A percentile compares a stretch with the other conserved stretches of the same genome.
Conservation (phyloP, 495 filamentous ascomycete genomes). For the Penicillium canariense region DNA sequence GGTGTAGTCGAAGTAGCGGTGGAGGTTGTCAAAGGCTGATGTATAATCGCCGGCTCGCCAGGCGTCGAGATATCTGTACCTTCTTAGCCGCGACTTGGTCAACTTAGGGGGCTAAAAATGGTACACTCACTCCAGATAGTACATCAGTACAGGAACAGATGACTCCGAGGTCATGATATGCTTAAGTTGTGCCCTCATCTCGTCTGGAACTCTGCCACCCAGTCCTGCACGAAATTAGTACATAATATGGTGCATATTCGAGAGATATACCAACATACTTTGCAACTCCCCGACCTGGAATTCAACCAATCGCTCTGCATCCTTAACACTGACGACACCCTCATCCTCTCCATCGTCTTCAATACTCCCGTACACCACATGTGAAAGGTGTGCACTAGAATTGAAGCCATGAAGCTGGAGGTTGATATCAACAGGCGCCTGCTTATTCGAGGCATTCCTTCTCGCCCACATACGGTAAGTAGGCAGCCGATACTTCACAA, state of each 20-base stretch:
- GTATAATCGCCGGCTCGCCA: conserved; percentile 91
- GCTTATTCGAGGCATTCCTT: conserved; percentile 59
- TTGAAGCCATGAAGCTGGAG: conserved; percentile 44
- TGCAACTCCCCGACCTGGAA: conserved; percentile 87
- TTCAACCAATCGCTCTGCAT: conserved; percentile 79
- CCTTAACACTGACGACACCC: conserved; percentile 65
- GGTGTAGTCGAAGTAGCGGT: conserved; percentile 96
- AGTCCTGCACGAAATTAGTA: conserved; percentile 36
- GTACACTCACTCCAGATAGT: conserved; percentile 66
- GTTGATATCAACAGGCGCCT: conserved; percentile 68
- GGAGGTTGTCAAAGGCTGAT: conserved; percentile 83
- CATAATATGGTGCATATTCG: not conserved
- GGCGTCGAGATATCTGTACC: conserved; percentile 72
- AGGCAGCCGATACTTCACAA: conserved; percentile 74
- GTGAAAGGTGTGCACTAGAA: conserved; percentile 46
- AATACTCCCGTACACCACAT: conserved; percentile 62
- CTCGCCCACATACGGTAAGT: conserved; percentile 69
- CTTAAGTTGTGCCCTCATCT: conserved; percentile 63
- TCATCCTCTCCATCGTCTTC: conserved; percentile 45
- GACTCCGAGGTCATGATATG: conserved; percentile 63
- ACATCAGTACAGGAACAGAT: conserved; percentile 65
- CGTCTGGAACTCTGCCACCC: conserved; percentile 68
- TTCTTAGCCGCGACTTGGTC: conserved; percentile 4
- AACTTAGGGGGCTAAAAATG: too few species aligned
- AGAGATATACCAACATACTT: conserved; percentile 50